Percentiles rank a stretch among this genome's conserved stretches.
These are phyloP conservation scores for Phytophthora hybrid DNA, from an alignment of 352 stramenopile genomes.

Conservation along the genomic window DNA sequence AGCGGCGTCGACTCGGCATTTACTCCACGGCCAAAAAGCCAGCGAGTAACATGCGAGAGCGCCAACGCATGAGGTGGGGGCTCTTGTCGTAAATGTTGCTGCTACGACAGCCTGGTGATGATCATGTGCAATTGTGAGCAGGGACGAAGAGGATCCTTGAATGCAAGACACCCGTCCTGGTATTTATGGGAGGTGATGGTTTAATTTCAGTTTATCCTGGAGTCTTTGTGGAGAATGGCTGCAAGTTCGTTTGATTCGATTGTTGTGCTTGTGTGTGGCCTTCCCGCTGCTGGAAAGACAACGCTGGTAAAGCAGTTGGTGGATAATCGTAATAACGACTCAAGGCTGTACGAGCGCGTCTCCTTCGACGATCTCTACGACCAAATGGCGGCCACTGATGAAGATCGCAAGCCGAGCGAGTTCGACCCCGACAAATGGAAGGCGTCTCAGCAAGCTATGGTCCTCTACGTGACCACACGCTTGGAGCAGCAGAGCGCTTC, in stretches of 20 bases:
- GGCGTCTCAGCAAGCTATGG: slow-evolving; percentile 58
- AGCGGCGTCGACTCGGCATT: slow-evolving; percentile 48
- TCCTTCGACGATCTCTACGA: slow-evolving; percentile 73
- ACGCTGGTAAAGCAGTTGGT: slow-evolving; percentile 53
- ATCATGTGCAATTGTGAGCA: slow-evolving; percentile 11
- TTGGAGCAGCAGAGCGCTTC: slow-evolving; percentile 20
- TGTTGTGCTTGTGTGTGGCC: slow-evolving; percentile 68
- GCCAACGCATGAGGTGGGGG: slow-evolving; percentile 21
- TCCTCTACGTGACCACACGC: slow-evolving; percentile 24
- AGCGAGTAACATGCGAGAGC: slow-evolving; percentile 14
- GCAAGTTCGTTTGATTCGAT: slow-evolving; percentile 19
- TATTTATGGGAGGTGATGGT: slow-evolving; percentile 11
- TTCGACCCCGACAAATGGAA: slow-evolving; percentile 73
- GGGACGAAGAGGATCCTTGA: slow-evolving; percentile 16
- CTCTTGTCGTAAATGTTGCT: slow-evolving; percentile 6
- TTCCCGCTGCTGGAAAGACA: slow-evolving; percentile 78
- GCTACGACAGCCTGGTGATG: slow-evolving; percentile 6
- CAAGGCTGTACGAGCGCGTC: slow-evolving; percentile 43
- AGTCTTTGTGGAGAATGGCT: too few relatives aligned
- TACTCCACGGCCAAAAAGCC: slow-evolving; percentile 48
- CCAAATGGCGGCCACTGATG: background rate
- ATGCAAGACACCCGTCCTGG: background rate
- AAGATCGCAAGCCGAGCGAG: slow-evolving; percentile 3
- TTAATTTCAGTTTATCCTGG: too few relatives aligned
- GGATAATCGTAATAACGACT: background rate